Percentiles rank a stretch among this genome's conserved stretches.
phyloP scores from a whole-genome alignment of 148 eudicot species.

The Cornus controversa region DNA sequence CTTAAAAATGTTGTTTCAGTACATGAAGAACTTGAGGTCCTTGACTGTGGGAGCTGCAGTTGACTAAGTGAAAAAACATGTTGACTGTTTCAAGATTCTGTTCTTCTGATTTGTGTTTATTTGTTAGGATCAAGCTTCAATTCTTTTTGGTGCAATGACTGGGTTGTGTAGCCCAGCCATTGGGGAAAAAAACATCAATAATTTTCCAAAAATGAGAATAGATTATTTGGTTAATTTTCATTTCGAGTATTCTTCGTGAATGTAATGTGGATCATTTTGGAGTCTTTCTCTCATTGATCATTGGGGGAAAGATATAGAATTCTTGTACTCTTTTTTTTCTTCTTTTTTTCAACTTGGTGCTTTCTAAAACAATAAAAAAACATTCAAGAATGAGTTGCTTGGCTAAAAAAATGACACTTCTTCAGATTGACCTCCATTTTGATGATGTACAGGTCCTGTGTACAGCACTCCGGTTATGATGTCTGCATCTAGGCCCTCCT shows the following conservation, averaged over 20 bases:
- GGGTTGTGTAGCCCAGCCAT: no score
- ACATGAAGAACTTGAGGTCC: not conserved
- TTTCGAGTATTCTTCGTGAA: not conserved
- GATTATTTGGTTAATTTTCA: not conserved
- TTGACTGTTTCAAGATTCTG: not conserved
- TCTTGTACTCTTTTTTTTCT: not conserved
- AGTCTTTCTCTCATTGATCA: not conserved
- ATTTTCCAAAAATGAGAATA: not conserved
- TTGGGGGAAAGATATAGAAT: not conserved
- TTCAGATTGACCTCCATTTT: not conserved
- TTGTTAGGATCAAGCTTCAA: no score
- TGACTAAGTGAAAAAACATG: not conserved
- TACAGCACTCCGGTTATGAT: constrained; percentile 38
- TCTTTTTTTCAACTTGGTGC: not conserved
- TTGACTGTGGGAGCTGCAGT: not conserved
- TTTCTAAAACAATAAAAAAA: not conserved
- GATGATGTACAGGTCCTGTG: constrained; percentile 38
- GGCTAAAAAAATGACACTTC: not conserved
- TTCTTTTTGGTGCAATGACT: no score
- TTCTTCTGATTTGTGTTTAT: not conserved
- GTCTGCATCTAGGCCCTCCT: constrained; percentile 33
- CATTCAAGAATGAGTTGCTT: not conserved
- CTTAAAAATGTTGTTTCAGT: not conserved
- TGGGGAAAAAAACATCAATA: no score
- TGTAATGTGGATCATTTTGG: not conserved